Percentiles rank a stretch among this genome's conserved stretches.
These are phyloP conservation scores for Flagelloscypha sp. DNA, from an alignment of 768 basidiomycete genomes.

Conservation along the genomic window DNA sequence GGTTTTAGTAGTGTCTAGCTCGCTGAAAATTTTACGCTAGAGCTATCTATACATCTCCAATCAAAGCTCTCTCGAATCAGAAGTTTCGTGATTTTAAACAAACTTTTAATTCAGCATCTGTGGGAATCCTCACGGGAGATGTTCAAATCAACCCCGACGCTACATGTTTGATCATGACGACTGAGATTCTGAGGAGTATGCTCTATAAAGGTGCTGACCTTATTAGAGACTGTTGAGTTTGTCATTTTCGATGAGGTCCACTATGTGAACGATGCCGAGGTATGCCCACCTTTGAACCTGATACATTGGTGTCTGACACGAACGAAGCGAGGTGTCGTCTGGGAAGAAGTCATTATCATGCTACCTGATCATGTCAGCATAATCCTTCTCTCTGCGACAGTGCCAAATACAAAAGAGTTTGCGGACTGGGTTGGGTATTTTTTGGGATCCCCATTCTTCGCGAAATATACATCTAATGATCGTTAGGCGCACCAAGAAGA, in stretches of 20 bases:
- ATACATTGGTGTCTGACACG: slow-evolving; percentile 5
- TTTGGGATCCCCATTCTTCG: background rate
- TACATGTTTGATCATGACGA: slow-evolving; percentile 94
- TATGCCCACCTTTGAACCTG: slow-evolving; percentile 21
- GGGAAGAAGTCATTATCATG: slow-evolving; percentile 99
- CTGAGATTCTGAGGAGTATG: slow-evolving; percentile 97
- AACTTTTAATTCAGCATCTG: slow-evolving; percentile 83
- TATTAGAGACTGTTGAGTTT: slow-evolving; percentile 97
- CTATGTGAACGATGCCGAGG: slow-evolving; percentile 99
- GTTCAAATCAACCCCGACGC: slow-evolving; percentile 99
- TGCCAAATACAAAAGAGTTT: slow-evolving; percentile 96
- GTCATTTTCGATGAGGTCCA: slow-evolving; percentile 99
- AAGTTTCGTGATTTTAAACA: slow-evolving; percentile 99
- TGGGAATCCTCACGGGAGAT: slow-evolving; percentile 96
- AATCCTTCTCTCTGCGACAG: slow-evolving; percentile 93
- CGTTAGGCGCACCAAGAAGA: slow-evolving; percentile 91
- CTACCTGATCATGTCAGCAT: slow-evolving; percentile 98
- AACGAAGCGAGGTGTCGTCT: slow-evolving; percentile 88
- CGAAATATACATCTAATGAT: slow-evolving; percentile 5
- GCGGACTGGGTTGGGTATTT: slow-evolving; percentile 96
- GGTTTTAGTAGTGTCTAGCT: slow-evolving; percentile 3
- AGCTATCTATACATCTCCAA: slow-evolving; percentile 97
- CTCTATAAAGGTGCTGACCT: slow-evolving; percentile 97
- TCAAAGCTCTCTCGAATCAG: slow-evolving; percentile 97
- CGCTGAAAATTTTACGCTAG: slow-evolving; percentile 31